A percentile compares a stretch with the other conserved stretches of the same genome.
Evolutionary conservation across 164 flowering plant species (phyloP).

Genomic region (Nymphaea colorata): DNA sequence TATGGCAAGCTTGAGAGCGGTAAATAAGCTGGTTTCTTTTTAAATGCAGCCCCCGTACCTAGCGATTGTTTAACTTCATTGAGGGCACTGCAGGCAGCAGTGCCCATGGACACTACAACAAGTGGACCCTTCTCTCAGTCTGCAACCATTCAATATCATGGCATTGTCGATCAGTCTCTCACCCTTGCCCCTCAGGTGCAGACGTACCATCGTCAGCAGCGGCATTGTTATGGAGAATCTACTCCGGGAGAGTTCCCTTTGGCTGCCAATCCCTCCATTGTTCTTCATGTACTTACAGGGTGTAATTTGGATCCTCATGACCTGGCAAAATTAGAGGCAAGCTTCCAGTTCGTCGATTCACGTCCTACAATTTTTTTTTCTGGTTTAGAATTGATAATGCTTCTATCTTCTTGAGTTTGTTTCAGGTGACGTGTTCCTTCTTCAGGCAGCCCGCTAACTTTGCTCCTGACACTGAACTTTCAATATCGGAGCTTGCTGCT

Average conservation of each 20-base stretch:
- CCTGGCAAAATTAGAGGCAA: conserved; percentile 96
- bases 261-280: conserved; percentile 84
- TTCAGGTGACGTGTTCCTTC: conserved; percentile 89
- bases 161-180: conserved; percentile 67
- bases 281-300: conserved; percentile 86
- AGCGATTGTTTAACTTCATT: background rate
- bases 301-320: conserved; percentile 83
- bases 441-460: conserved; percentile 88
- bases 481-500: conserved; percentile 90
- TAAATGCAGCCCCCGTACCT: background rate
- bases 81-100: conserved; percentile 75
- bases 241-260: conserved; percentile 86
- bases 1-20: background rate
- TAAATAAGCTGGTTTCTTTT: background rate
- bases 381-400: conserved; percentile 53
- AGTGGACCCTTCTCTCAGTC: conserved; percentile 47
- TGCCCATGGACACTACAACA: conserved; percentile 98
- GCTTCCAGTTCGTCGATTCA: conserved; percentile 12
- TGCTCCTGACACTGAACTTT: conserved; percentile 63
- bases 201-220: conserved; percentile 47
- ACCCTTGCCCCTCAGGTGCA: conserved; percentile 31
- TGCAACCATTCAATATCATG: conserved; percentile 37
- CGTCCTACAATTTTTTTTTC: background rate
- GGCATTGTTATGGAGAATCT: conserved; percentile 77
- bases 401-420: conserved; percentile 35